Evolutionary conservation across 2,329 filamentous ascomycete genomes (phyloP), one percentile per base, ranked within the genome.

Genomic region (Drechslera avenae): DNA sequence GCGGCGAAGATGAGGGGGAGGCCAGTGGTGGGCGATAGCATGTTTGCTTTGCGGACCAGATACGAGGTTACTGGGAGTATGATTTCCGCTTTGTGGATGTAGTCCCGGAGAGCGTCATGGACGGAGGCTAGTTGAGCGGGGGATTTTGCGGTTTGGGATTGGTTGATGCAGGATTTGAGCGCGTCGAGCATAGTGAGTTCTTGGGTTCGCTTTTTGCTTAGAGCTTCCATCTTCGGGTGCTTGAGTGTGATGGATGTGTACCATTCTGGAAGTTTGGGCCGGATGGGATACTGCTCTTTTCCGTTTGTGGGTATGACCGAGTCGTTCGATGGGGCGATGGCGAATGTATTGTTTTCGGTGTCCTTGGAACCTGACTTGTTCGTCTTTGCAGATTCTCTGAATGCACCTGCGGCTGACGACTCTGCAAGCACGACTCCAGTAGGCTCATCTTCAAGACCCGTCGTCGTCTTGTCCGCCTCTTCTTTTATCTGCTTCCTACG

Each of bases 1-100:
- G 52, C 62, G 5, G 16, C 39, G 55, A 81, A 79, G 9, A 82
- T 74, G 0, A 67, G 64, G 0, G 72, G 69, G 0, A 81, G 62
- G 0, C 78, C 78, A 4, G 37, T 52, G 1, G 74, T 63, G 1
- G 32, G 17, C 26, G 69, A 54, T 0, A 79, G 63, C 42, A 79
- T 73, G 1, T 64, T 57, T 1, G 66, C 61, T 34, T 69, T 70
- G 2, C 69, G 64, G 1, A 78, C 44, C 0, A 74, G 61, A 16
- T 60, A 57, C 0, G 49, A 56, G 13, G 66, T 63, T 9, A 78
- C 72, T 0, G 55, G 37, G 0, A 73, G 47, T 2, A 21, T 35
- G 32, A 78, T 75, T 10, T 74, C 67, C 0, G 76, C 65, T 18
- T 72, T 68, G 54, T 79, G 76, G 0, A 79, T 56, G 2, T 63